phyloP scores from a whole-genome alignment of 768 basidiomycete species.

The Phylloporus sp. region DNA sequence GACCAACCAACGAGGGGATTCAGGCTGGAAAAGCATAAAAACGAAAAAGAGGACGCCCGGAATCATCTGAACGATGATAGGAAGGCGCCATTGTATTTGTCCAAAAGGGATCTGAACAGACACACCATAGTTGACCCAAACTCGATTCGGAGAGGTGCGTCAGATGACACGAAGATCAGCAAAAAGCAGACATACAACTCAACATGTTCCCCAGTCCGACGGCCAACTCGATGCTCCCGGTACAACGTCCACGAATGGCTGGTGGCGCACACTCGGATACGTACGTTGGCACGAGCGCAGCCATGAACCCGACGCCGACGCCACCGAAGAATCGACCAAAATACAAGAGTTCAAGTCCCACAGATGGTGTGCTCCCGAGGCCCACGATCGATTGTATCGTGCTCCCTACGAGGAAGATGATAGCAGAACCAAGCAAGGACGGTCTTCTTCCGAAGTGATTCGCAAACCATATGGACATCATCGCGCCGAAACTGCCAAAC shows the following conservation, averaged over 20 bases:
- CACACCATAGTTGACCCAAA: constrained; percentile 35
- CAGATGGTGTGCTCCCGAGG: constrained; percentile 24
- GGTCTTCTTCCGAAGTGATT: constrained; percentile 34
- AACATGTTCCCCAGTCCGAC: constrained; percentile 34
- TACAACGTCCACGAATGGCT: constrained; percentile 36
- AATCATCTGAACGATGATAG: constrained; percentile 37
- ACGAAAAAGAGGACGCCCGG: constrained; percentile 34
- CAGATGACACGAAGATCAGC: background rate
- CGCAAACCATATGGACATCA: constrained; percentile 26
- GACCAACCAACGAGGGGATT: constrained; percentile 41
- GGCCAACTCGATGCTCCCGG: constrained; percentile 29
- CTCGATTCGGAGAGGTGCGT: constrained; percentile 14
- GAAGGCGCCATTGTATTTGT: constrained; percentile 35
- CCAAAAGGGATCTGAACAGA: constrained; percentile 23
- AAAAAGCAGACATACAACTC: constrained; percentile 25
- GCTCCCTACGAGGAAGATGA: constrained; percentile 33
- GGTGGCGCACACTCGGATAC: constrained; percentile 36
- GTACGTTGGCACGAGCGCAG: constrained; percentile 34
- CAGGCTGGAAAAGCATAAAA: constrained; percentile 36
- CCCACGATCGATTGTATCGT: constrained; percentile 32
- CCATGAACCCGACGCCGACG: constrained; percentile 40
- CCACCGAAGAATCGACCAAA: constrained; percentile 44
- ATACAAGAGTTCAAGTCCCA: constrained; percentile 29
- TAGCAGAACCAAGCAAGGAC: constrained; percentile 27
- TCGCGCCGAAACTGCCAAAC: constrained; percentile 19